Evolutionary conservation across 176 grass and related monocot species (phyloP), one percentile per base, ranked within the genome.

Genomic region (Elaeis guineensis): DNA sequence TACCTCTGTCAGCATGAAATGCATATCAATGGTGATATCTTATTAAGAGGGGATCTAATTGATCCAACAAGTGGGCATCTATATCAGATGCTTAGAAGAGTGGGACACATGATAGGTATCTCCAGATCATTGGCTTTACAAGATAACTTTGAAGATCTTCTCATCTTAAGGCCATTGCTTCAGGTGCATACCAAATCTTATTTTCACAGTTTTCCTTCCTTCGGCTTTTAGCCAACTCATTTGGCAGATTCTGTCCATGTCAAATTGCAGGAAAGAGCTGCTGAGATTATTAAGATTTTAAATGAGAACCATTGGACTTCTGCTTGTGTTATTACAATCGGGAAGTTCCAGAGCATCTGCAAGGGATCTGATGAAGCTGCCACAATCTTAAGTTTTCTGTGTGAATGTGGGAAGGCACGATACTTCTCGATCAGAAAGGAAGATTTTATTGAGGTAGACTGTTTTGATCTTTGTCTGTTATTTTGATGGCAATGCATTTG

Each of bases 41-140:
- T 86, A 54, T 65, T 86, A 17, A 82, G 78, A 80, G 74, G 72
- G 26, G 87, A 82, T 58, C 56, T 90, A 61, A 90, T 70, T 48
- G 82, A 79, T 77, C 82, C 82, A 16, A 71, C 79, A 19, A 21
- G 75, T 49, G 58, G 79, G 6, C 52, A 49, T 55, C 19, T 90
- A 28, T 82, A 79, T 70, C 72, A 76, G 69, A 22, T 90, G 9
- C 49, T 86, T 29, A 74, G 69, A 67, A 86, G 72, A 67, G 28
- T 79, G 4, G 71, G 76, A 51, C 75, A 64, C 23, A 62, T 85
- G 69, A 20, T 67, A 28, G 32, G 76, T n/a, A n/a, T 71, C 24
- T 85, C 72, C 12, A 79, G 52, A 49, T 71, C 57, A 22, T 44
- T 25, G 24, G 52, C 81, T 79, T 55, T 21, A 8, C 67, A 66